Base-by-base conservation (phyloP, 177 flowering plant genomes). In the Vitis hybrid region DNA sequence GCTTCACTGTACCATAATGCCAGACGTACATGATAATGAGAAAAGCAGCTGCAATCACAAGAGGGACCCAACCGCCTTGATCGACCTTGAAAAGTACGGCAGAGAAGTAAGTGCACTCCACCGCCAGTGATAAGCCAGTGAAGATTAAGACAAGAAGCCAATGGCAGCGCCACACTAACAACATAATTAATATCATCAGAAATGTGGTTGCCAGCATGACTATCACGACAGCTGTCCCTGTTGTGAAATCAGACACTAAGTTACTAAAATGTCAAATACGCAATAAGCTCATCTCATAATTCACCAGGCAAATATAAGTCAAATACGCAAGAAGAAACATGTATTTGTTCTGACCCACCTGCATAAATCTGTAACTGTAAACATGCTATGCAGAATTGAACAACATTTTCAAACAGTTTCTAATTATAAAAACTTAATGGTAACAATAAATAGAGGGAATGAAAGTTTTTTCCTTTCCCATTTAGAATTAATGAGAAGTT, bases 61-160 rank as follows among this genome's bases (percentile, higher is more conserved):
- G 91, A 1, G 98, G 96, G 44, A 91, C 96, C 96, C 96, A 92
- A 2, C 98, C 98, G 51, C 98, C 98, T 84, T 94, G 95, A 52
- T 86, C 83, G n/a, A 94, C 63, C 82, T 94, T 94, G 76, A 84
- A 81, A 59, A 94, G 85, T 3, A 92, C 90, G 0, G 97, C 84
- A 14, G 88, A 85, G 68, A 94, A 77, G 74, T 92, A 94, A 1
- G 88, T 79, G 38, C 83, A 74, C 65, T 92, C 97, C 18, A 89
- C 92, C 12, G 79, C 17, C 28, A 88, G 77, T 13, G 92, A 91
- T 18, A 89, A 73, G 22, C 28, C 73, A 2, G 91, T 84, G 77
- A 94, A 89, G 69, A 90, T 74, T 52, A 91, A 51, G 56, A 91
- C 94, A 20, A 92, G 80, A 69, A 80, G 65, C 91, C 92, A 87